Conservation (phyloP, 1,139 yeast genomes). For the Arxiozyma slooffiae region DNA sequence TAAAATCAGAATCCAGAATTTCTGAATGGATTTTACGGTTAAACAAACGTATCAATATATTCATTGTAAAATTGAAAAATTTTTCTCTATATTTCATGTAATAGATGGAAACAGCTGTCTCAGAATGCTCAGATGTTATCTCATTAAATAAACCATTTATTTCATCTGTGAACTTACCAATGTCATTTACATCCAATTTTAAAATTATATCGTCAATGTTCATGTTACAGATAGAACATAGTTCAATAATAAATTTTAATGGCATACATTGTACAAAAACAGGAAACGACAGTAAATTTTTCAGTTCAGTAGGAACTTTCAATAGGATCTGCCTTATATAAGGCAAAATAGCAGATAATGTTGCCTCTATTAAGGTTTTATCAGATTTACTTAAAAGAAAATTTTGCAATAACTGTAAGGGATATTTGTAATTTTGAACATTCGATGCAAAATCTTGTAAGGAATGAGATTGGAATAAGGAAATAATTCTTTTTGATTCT, state of each 20-base stretch:
- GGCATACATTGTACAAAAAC: conserved; percentile 26
- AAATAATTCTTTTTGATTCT: background rate
- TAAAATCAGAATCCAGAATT: conserved; percentile 1
- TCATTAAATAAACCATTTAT: conserved; percentile 6
- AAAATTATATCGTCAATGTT: conserved; percentile 12
- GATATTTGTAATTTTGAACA: conserved; percentile 1
- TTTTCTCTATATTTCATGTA: conserved; percentile 25
- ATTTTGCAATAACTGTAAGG: conserved; percentile 12
- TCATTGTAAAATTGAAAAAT: conserved; percentile 22
- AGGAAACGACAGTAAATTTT: conserved; percentile 21
- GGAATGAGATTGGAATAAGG: conserved; percentile 1
- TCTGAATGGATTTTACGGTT: background rate
- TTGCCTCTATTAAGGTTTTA: background rate
- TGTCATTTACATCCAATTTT: conserved; percentile 7
- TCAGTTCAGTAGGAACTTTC: conserved; percentile 25
- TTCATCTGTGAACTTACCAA: conserved; percentile 4
- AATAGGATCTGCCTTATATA: conserved; percentile 19
- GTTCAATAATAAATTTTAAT: conserved; percentile 22
- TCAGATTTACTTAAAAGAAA: conserved; percentile 2
- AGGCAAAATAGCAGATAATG: conserved; percentile 5
- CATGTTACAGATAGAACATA: conserved; percentile 27
- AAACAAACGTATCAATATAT: conserved; percentile 7
- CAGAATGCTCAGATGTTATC: conserved; percentile 8
- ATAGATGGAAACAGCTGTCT: conserved; percentile 16
- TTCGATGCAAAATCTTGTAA: background rate